A percentile compares a stretch with the other conserved stretches of the same genome.
phyloP scores from a whole-genome alignment of 148 eudicot genomes.

The Rhododendron vialii region DNA sequence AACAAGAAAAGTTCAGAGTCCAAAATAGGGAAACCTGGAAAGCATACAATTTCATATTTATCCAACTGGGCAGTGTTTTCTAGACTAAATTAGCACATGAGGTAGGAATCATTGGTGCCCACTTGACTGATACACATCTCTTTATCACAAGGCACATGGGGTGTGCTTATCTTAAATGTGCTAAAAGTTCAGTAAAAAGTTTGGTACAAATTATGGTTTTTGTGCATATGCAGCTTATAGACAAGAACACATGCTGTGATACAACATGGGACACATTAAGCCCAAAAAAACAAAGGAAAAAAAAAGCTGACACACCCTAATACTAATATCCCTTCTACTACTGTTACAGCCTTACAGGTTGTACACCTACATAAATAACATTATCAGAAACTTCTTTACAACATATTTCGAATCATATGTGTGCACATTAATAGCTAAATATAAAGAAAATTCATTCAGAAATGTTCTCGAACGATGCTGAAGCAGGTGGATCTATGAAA shows the following conservation, averaged over 20 bases:
- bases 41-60: not conserved
- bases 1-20: not conserved
- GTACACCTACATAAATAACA: not conserved
- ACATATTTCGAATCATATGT: not conserved
- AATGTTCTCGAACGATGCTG: not conserved
- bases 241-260: constrained; percentile 27
- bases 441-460: not conserved
- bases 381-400: not conserved
- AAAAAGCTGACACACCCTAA: constrained; percentile 18
- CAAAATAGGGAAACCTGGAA: not conserved
- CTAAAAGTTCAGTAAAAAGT: not conserved
- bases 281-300: constrained; percentile 16
- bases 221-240: constrained; percentile 2
- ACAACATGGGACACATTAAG: constrained; percentile 22
- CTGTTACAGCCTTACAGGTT: constrained; percentile 7
- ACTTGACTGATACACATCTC: not conserved
- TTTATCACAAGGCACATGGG: not conserved
- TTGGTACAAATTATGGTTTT: not conserved
- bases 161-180: not conserved
- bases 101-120: not conserved
- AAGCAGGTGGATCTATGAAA: not conserved
- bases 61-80: not conserved
- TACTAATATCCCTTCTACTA: constrained; percentile 12
- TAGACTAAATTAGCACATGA: not conserved
- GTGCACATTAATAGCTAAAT: not conserved